Percentiles rank a stretch among this genome's conserved stretches.
Conservation (phyloP, 768 basidiomycete species). For the Panellus pusillus region DNA sequence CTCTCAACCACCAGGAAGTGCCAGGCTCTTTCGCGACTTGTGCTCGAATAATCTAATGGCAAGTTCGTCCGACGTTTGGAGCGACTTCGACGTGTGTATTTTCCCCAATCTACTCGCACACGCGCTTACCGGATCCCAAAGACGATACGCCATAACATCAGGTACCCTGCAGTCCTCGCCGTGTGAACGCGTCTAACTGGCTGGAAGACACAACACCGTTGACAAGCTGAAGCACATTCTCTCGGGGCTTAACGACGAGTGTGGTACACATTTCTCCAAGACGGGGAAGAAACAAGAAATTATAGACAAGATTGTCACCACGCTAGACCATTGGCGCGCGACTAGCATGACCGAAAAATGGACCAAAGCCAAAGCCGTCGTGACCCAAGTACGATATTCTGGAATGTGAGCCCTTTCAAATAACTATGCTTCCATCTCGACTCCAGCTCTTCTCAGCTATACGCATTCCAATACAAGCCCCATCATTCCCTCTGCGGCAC, state of each 20-base stretch:
- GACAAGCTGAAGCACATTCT: slow-evolving; percentile 85
- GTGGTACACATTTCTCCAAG: slow-evolving; percentile 63
- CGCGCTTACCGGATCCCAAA: slow-evolving; percentile 30
- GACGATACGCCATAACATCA: slow-evolving; percentile 66
- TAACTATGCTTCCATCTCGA: neutral
- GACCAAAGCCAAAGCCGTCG: slow-evolving; percentile 64
- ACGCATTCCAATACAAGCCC: slow-evolving; percentile 9
- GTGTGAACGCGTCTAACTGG: no score
- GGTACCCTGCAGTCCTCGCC: no score
- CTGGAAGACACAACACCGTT: slow-evolving; percentile 68
- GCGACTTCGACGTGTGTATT: slow-evolving; percentile 68
- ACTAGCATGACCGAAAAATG: slow-evolving; percentile 62
- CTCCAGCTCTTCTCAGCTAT: slow-evolving; percentile 10
- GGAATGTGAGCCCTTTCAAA: slow-evolving; percentile 59
- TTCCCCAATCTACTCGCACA: slow-evolving; percentile 14
- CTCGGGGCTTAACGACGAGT: slow-evolving; percentile 76
- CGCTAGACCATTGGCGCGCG: slow-evolving; percentile 62
- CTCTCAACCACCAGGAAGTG: no score
- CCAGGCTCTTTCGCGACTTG: no score
- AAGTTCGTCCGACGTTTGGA: slow-evolving; percentile 54
- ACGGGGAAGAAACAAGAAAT: slow-evolving; percentile 87
- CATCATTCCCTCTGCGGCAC: slow-evolving; percentile 7
- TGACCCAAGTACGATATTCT: slow-evolving; percentile 62
- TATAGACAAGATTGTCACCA: slow-evolving; percentile 67
- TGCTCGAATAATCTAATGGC: slow-evolving; percentile 48